Percentiles rank a stretch among this genome's conserved stretches.
These are phyloP conservation scores for Aspergillus udagawae DNA, from an alignment of 2,329 filamentous ascomycete species.

Conservation along the genomic window DNA sequence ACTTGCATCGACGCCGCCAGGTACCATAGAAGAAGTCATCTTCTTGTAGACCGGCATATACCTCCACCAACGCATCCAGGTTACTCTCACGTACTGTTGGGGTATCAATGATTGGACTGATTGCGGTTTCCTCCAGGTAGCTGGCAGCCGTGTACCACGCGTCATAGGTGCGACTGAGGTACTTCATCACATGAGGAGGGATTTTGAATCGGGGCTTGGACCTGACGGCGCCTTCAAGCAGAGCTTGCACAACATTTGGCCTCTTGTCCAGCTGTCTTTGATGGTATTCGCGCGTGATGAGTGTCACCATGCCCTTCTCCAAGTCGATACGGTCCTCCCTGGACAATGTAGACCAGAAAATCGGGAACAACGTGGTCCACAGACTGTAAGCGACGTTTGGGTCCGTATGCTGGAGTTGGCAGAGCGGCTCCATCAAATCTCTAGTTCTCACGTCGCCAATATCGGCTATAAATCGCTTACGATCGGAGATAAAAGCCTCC, in stretches of 20 bases:
- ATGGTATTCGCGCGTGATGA: conserved; percentile 94
- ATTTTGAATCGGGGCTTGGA: conserved; percentile 86
- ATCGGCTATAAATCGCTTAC: conserved; percentile 79
- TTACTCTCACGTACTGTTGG: conserved; percentile 85
- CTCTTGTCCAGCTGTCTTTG: conserved; percentile 89
- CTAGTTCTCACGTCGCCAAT: conserved; percentile 80
- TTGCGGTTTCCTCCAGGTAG: conserved; percentile 83
- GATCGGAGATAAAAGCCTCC: conserved; percentile 71
- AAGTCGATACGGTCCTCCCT: conserved; percentile 87
- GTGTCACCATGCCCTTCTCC: conserved; percentile 81
- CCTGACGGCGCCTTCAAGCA: conserved; percentile 82
- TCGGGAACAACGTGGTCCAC: conserved; percentile 86
- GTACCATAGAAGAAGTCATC: conserved; percentile 97
- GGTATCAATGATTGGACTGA: conserved; percentile 80
- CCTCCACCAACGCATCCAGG: conserved; percentile 87
- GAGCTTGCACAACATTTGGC: conserved; percentile 89
- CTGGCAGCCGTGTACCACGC: conserved; percentile 94
- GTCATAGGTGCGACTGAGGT: conserved; percentile 87
- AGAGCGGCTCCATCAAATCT: conserved; percentile 84
- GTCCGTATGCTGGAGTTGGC: conserved; percentile 89
- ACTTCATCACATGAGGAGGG: conserved; percentile 94
- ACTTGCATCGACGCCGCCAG: conserved; percentile 91
- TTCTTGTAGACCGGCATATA: conserved; percentile 87
- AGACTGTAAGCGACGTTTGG: conserved; percentile 76
- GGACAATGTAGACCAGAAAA: conserved; percentile 85